Conservation (phyloP, 306 rosid species). For the Sindora glabra region DNA sequence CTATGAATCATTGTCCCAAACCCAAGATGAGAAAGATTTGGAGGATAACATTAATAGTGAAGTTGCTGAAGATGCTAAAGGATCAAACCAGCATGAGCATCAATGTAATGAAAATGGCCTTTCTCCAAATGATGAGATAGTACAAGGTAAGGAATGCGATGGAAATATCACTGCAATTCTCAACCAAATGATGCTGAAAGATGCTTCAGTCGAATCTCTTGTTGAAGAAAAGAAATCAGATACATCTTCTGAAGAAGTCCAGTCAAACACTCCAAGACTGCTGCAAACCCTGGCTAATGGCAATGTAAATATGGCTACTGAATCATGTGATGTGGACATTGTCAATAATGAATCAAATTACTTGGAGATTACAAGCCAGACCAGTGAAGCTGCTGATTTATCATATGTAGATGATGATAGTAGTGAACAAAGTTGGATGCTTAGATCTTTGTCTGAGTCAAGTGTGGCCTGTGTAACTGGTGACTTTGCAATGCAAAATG, state of each 20-base stretch:
- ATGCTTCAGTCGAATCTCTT: slow-evolving; percentile 28
- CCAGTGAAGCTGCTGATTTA: slow-evolving; percentile 46
- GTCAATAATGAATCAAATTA: slow-evolving; percentile 28
- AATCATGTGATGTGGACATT: slow-evolving; percentile 22
- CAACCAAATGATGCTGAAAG: slow-evolving; percentile 47
- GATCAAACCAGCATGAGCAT: slow-evolving; percentile 23
- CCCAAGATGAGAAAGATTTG: slow-evolving; percentile 31
- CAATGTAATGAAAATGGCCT: slow-evolving; percentile 16
- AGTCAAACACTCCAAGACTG: not conserved
- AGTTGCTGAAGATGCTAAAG: slow-evolving; percentile 22
- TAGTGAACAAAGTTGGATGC: slow-evolving; percentile 88
- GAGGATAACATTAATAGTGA: slow-evolving; percentile 19
- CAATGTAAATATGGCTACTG: slow-evolving; percentile 10
- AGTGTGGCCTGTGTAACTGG: slow-evolving; percentile 85
- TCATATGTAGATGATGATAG: slow-evolving; percentile 51
- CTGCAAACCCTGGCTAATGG: slow-evolving; percentile 7
- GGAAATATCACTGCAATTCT: slow-evolving; percentile 37
- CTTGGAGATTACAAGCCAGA: slow-evolving; percentile 47
- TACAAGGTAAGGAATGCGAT: slow-evolving; percentile 27
- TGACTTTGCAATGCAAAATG: slow-evolving; percentile 97
- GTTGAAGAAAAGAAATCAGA: slow-evolving; percentile 20
- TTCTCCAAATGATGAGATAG: slow-evolving; percentile 24
- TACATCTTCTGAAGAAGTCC: slow-evolving; percentile 12
- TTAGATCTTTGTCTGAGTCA: slow-evolving; percentile 83
- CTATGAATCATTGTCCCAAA: slow-evolving; percentile 35